Evolutionary conservation across 2,329 filamentous ascomycete genomes (phyloP).

Genomic region (Stemphylium vesicarium): DNA sequence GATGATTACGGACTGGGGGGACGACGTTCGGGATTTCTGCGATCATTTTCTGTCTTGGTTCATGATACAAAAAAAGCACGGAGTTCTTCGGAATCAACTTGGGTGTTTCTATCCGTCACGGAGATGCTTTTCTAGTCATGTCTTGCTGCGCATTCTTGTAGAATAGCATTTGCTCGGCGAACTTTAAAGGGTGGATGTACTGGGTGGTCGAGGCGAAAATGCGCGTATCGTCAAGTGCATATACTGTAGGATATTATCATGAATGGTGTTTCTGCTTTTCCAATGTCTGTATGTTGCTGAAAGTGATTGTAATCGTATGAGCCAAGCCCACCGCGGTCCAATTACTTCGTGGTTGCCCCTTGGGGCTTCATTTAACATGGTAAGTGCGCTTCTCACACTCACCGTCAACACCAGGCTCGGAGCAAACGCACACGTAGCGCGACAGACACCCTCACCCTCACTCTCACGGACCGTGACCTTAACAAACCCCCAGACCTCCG

Average conservation of each 20-base stretch:
- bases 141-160: constrained; percentile 27
- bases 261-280: constrained; percentile 16
- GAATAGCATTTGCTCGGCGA: constrained; percentile 33
- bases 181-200: constrained; percentile 12
- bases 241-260: constrained; percentile 30
- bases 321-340: background rate
- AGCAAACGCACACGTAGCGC: no score
- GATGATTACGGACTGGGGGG: constrained; percentile 4
- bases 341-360: background rate
- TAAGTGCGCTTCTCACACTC: background rate
- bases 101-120: constrained; percentile 17
- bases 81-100: constrained; percentile 21
- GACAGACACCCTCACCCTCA: no score
- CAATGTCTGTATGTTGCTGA: background rate
- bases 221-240: constrained; percentile 19
- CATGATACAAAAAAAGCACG: constrained; percentile 24
- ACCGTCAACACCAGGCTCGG: no score
- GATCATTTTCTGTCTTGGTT: constrained; percentile 16
- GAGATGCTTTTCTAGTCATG: constrained; percentile 20
- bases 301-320: background rate
- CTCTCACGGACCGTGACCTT: background rate
- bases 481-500: background rate
- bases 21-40: constrained; percentile 11
- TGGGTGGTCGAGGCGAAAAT: constrained; percentile 11
- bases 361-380: background rate